phyloP scores from a whole-genome alignment of 352 stramenopile genomes.

The Phytophthora colocasiae region DNA sequence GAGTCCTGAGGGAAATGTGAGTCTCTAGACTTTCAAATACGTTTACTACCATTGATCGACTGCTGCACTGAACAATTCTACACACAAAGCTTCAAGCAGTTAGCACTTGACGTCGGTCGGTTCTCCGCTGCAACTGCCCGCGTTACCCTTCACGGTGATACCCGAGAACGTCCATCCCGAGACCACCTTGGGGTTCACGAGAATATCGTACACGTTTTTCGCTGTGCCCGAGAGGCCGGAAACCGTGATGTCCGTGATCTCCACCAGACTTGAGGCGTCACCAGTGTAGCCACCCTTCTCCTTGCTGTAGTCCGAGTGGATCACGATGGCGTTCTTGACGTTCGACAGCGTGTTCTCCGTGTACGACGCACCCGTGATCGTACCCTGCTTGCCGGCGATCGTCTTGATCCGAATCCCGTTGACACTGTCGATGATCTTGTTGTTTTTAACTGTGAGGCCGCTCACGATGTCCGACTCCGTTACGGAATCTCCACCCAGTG shows the following conservation, averaged over 20 bases:
- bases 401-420: slow-evolving; percentile 39
- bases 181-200: slow-evolving; percentile 33
- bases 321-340: slow-evolving; percentile 38
- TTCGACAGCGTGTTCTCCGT: slow-evolving; percentile 30
- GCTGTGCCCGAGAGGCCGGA: slow-evolving; percentile 35
- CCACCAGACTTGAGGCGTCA: slow-evolving; percentile 31
- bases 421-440: slow-evolving; percentile 41
- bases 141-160: slow-evolving; percentile 25
- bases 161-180: slow-evolving; percentile 38
- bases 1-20: slow-evolving; percentile 3
- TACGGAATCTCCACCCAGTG: slow-evolving; percentile 30
- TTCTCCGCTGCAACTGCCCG: slow-evolving; percentile 34
- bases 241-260: slow-evolving; percentile 39
- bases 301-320: slow-evolving; percentile 41
- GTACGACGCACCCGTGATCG: slow-evolving; percentile 23
- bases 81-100: slow-evolving; percentile 7
- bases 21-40: slow-evolving; percentile 21
- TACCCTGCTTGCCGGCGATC: slow-evolving; percentile 18
- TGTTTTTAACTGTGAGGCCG: slow-evolving; percentile 37
- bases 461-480: slow-evolving; percentile 33
- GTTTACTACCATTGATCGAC: slow-evolving; percentile 13
- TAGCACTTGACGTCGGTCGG: slow-evolving; percentile 38
- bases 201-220: slow-evolving; percentile 40
- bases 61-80: slow-evolving; percentile 17
- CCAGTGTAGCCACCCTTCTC: slow-evolving; percentile 39